Evolutionary conservation across 805 yeast species (phyloP).

Genomic region (Metahyphopichia silvanorum): DNA sequence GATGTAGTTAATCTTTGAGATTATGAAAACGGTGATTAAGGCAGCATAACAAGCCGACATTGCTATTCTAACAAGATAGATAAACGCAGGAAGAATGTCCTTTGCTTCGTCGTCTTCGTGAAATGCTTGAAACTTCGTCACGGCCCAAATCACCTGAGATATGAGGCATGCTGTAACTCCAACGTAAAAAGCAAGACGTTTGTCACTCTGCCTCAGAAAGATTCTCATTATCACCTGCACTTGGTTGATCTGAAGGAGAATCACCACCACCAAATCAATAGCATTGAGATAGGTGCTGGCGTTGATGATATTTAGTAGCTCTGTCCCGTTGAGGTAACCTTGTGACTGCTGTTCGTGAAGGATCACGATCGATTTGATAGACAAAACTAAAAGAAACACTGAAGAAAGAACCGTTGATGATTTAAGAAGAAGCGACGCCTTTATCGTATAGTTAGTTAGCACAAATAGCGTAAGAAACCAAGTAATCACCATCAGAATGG

Average conservation of each 20-base stretch:
- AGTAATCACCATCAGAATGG: slow-evolving; percentile 64
- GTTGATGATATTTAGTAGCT: slow-evolving; percentile 44
- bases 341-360: slow-evolving; percentile 46
- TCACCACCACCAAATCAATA: slow-evolving; percentile 55
- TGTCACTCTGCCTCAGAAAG: slow-evolving; percentile 66
- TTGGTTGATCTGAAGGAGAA: slow-evolving; percentile 62
- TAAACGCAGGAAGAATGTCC: slow-evolving; percentile 68
- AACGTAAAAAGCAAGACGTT: slow-evolving; percentile 54
- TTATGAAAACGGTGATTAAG: slow-evolving; percentile 52
- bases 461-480: slow-evolving; percentile 61
- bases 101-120: slow-evolving; percentile 40
- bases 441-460: slow-evolving; percentile 61
- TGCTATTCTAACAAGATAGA: slow-evolving; percentile 70
- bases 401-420: slow-evolving; percentile 52
- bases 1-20: slow-evolving; percentile 51
- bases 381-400: slow-evolving; percentile 49
- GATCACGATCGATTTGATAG: slow-evolving; percentile 44
- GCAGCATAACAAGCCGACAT: slow-evolving; percentile 67
- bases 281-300: slow-evolving; percentile 45
- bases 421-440: slow-evolving; percentile 52
- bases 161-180: slow-evolving; percentile 53
- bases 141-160: slow-evolving; percentile 69
- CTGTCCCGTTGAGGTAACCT: slow-evolving; percentile 43
- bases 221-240: slow-evolving; percentile 68
- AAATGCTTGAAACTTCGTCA: slow-evolving; percentile 49